phyloP scores from a whole-genome alignment of 2,329 filamentous ascomycete species.

The Amylocarpus encephaloides region DNA sequence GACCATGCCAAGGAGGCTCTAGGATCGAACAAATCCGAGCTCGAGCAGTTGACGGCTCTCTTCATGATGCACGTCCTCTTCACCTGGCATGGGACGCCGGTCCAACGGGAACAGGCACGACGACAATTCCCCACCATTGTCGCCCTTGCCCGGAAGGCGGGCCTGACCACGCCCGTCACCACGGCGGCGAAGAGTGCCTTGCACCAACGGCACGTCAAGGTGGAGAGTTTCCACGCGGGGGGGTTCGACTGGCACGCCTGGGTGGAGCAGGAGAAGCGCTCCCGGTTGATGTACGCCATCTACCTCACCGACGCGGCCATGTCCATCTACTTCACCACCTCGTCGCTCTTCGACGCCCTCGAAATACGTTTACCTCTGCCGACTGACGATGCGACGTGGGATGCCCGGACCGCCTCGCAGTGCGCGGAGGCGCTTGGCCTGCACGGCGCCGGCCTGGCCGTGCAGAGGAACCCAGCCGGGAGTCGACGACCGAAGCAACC shows the following conservation, averaged over 20 bases:
- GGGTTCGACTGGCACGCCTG: slow-evolving; percentile 61
- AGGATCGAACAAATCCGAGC: slow-evolving; percentile 36
- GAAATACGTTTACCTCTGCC: slow-evolving; percentile 65
- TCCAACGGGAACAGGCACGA: slow-evolving; percentile 58
- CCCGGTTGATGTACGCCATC: slow-evolving; percentile 58
- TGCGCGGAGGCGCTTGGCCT: slow-evolving; percentile 63
- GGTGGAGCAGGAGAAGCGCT: slow-evolving; percentile 66
- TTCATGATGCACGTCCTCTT: slow-evolving; percentile 56
- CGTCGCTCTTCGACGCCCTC: slow-evolving; percentile 54
- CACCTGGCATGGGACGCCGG: slow-evolving; percentile 63
- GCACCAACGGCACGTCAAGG: slow-evolving; percentile 49
- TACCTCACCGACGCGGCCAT: slow-evolving; percentile 59
- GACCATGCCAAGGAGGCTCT: slow-evolving; percentile 36
- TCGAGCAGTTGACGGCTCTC: slow-evolving; percentile 64
- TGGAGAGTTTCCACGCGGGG: slow-evolving; percentile 40
- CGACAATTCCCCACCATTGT: slow-evolving; percentile 52
- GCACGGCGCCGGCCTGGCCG: slow-evolving; percentile 49
- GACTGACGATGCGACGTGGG: slow-evolving; percentile 68
- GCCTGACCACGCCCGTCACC: slow-evolving; percentile 48
- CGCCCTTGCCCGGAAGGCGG: slow-evolving; percentile 49
- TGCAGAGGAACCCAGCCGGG: slow-evolving; percentile 52
- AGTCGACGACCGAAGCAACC: slow-evolving; percentile 59
- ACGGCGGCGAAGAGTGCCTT: slow-evolving; percentile 50
- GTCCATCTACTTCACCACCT: slow-evolving; percentile 65
- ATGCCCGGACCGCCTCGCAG: slow-evolving; percentile 50